These are phyloP conservation scores for Russula sp. DNA, from an alignment of 768 basidiomycete genomes.

Conservation along the genomic window DNA sequence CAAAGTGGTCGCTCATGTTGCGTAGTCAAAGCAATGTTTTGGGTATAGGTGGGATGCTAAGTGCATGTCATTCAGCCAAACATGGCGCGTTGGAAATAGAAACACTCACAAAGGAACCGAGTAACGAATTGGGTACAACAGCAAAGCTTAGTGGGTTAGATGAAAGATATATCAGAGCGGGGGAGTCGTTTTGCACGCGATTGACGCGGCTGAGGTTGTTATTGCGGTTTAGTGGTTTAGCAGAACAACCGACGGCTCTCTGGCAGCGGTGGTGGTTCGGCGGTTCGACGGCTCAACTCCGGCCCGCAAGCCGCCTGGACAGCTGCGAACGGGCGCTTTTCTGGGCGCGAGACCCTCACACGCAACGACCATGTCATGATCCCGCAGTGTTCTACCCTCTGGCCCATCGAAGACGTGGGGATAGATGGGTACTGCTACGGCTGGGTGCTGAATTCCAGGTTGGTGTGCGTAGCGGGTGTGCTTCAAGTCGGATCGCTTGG, in stretches of 20 bases:
- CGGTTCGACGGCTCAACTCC: background rate
- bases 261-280: background rate
- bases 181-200: background rate
- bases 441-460: slow-evolving; percentile 10
- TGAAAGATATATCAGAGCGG: slow-evolving; percentile 10
- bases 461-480: slow-evolving; percentile 18
- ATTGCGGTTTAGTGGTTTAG: background rate
- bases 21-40: slow-evolving; percentile 6
- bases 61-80: background rate
- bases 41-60: background rate
- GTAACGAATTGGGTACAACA: background rate
- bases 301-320: slow-evolving; percentile 4
- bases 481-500: slow-evolving; percentile 9
- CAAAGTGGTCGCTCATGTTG: slow-evolving; percentile 16
- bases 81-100: background rate
- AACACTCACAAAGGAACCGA: slow-evolving; percentile 1
- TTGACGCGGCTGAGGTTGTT: background rate
- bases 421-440: slow-evolving; percentile 17
- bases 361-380: slow-evolving; percentile 14
- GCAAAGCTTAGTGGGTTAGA: slow-evolving; percentile 7
- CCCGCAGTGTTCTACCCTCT: slow-evolving; percentile 13
- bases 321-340: background rate
- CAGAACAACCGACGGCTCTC: background rate
- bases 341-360: too few relatives aligned
- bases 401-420: slow-evolving; percentile 19